Base-by-base conservation (phyloP, 768 basidiomycete genomes). In the Lactarius hatsudake region DNA sequence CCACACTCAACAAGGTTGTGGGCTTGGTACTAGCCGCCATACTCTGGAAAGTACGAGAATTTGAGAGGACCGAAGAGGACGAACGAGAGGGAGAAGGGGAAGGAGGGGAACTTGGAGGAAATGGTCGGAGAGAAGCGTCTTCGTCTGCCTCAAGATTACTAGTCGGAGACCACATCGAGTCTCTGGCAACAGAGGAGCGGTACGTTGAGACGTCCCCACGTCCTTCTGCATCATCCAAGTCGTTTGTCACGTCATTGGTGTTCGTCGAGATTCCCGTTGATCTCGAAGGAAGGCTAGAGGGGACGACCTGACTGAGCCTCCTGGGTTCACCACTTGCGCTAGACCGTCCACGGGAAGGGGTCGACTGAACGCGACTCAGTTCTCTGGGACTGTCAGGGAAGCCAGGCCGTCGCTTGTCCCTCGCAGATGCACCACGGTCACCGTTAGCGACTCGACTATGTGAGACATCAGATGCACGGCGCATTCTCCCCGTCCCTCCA, bases 21-120 rank as follows among this genome's bases (percentile, higher is more conserved):
- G 94, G 96, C 76, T 97, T 97, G 15, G 96, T 98, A 72, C 90
- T 93, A 7, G 90, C 92, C 32, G 89, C 86, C 73, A 89, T 88
- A 73, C 90, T 92, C 72, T 86, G 83, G 77, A 94, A 93, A 0
- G 91, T 93, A 62, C 88, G 84, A 18, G 91, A 84, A 72, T 91
- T 84, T 6, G 93, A 93, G 32, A 93, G 83, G 76, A 92, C 90
- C 1, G 91, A 92, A 0, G 91, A 91, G 1, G 91, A 93, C 2
- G 89, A 93, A 63, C 84, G 86, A 2, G 91, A 94, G 3, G 89
- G 92, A 0, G 92, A 89, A 5, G 94, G 94, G 0, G 93, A 95
- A 13, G 90, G 91, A 13, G 93, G 92, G 5, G 87, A 82, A 71
- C 90, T 94, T 5, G 96, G 96, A 28, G 94, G 92, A 42, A 98